Conservation (phyloP, 257 asterid species). For the Buddleja alternifolia region DNA sequence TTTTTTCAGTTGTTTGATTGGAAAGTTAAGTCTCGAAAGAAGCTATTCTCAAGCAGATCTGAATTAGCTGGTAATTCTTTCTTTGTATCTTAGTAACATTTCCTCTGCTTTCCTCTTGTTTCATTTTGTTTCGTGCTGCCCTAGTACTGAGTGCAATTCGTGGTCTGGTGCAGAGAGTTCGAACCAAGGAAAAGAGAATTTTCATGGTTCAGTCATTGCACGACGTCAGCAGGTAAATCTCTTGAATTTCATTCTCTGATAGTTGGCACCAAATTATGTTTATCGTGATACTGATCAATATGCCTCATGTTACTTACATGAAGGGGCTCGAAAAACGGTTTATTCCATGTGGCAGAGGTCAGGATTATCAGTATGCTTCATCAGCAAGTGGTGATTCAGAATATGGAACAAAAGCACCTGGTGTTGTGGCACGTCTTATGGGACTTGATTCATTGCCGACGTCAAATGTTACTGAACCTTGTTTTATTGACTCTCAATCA, state of each 20-base stretch:
- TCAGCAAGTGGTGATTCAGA: slow-evolving; percentile 64
- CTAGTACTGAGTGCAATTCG: slow-evolving; percentile 23
- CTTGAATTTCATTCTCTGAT: slow-evolving; percentile 13
- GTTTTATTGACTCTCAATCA: slow-evolving; percentile 51
- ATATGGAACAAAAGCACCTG: slow-evolving; percentile 71
- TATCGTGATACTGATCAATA: slow-evolving; percentile 19
- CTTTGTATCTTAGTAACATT: neutral
- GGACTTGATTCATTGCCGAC: slow-evolving; percentile 90
- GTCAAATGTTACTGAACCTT: slow-evolving; percentile 56
- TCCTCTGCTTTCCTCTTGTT: slow-evolving; percentile 10
- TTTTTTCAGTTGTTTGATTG: slow-evolving; percentile 95
- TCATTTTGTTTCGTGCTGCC: neutral
- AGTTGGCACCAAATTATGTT: slow-evolving; percentile 11
- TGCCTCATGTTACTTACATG: slow-evolving; percentile 27
- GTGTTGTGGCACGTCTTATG: slow-evolving; percentile 99
- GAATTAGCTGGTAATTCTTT: slow-evolving; percentile 68
- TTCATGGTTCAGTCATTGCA: slow-evolving; percentile 47
- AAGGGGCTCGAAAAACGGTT: slow-evolving; percentile 64
- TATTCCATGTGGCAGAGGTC: slow-evolving; percentile 42
- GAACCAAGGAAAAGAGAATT: slow-evolving; percentile 61
- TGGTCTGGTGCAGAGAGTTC: slow-evolving; percentile 56
- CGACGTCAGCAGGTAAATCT: slow-evolving; percentile 63
- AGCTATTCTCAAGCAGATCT: slow-evolving; percentile 80
- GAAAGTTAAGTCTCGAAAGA: slow-evolving; percentile 89
- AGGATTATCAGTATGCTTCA: slow-evolving; percentile 57